Base-by-base conservation (phyloP, 495 filamentous ascomycete species). In the Xylaria intraflava region DNA sequence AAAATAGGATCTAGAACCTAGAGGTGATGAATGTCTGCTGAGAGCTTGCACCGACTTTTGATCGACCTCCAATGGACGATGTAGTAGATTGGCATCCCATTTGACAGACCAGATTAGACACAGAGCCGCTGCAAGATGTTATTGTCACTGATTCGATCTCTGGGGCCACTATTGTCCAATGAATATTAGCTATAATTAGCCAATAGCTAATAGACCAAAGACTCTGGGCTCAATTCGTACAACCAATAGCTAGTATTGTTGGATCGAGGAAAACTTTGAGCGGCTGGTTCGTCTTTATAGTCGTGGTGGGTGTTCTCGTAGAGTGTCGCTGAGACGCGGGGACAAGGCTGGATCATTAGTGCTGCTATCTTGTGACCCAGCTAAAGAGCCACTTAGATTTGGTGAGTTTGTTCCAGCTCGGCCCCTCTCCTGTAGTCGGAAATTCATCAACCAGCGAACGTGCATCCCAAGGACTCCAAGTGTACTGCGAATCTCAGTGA, bases 401-500 rank as follows among this genome's bases (percentile, higher is more conserved):
- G 51, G 52, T 1, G 59, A 56, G 27, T n/a, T 43, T 16, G 64
- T 51, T 23, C 56, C 58, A 36, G 56, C 48, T 23, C 64, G 39
- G 6, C 61, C 59, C 6, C 68, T 66, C 41, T 74, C 71, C 33
- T 74, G 71, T 6, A 69, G 30, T 10, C 71, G 59, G 53, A 72
- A 70, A 31, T 72, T 78, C 72, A 80, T 72, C 49, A 80, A 64
- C 78, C 77, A 82, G 20, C 71, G 68, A 12, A 78, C 75, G 51
- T 82, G 77, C 78, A 80, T 78, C 31, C 71, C 69, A 11, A 78
- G 64, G 10, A 77, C 72, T 8, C 73, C 72, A 35, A 78, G 66
- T n/a, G 66, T 75, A 58, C 70, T 78, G 30, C 69, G 67, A 26
- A 82, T 65, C 51, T 82, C 78, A n/a, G 67, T 67, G 1, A 82